phyloP scores from a whole-genome alignment of 1,139 yeast species.

The Lodderomyces orthopsilosis region DNA sequence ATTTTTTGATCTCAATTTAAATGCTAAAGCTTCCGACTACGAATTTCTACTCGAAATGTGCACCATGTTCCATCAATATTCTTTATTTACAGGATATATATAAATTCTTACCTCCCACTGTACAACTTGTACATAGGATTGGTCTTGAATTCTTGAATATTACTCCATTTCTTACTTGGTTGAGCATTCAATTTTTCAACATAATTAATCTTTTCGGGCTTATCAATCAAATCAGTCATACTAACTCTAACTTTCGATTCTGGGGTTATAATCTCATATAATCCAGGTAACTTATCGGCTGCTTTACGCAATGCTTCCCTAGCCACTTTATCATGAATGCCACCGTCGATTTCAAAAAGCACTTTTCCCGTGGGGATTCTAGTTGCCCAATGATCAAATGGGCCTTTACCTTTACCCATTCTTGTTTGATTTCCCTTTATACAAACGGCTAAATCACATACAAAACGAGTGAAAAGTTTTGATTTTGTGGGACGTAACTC shows the following conservation, averaged over 20 bases:
- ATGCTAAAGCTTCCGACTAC: not conserved
- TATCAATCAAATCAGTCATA: constrained; percentile 44
- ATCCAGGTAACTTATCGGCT: constrained; percentile 88
- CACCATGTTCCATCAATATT: not conserved
- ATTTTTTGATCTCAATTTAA: not conserved
- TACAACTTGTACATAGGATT: constrained; percentile 50
- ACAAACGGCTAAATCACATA: constrained; percentile 87
- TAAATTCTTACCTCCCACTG: constrained; percentile 47
- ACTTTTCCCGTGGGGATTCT: constrained; percentile 96
- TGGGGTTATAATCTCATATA: constrained; percentile 76
- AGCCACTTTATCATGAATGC: constrained; percentile 85
- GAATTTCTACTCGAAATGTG: not conserved
- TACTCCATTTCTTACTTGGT: constrained; percentile 66
- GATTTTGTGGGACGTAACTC: constrained; percentile 74
- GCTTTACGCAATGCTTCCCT: constrained; percentile 91
- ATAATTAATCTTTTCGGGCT: constrained; percentile 50
- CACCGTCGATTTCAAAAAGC: constrained; percentile 77
- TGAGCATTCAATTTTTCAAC: constrained; percentile 51
- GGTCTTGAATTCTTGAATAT: constrained; percentile 43
- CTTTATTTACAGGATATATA: not conserved
- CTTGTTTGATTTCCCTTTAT: constrained; percentile 97
- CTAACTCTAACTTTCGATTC: constrained; percentile 74
- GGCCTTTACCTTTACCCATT: constrained; percentile 99
- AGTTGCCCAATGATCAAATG: constrained; percentile 95
- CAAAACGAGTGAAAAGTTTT: constrained; percentile 72